These are phyloP conservation scores for Bacidia gigantensis DNA, from an alignment of 495 filamentous ascomycete genomes.

Conservation along the genomic window DNA sequence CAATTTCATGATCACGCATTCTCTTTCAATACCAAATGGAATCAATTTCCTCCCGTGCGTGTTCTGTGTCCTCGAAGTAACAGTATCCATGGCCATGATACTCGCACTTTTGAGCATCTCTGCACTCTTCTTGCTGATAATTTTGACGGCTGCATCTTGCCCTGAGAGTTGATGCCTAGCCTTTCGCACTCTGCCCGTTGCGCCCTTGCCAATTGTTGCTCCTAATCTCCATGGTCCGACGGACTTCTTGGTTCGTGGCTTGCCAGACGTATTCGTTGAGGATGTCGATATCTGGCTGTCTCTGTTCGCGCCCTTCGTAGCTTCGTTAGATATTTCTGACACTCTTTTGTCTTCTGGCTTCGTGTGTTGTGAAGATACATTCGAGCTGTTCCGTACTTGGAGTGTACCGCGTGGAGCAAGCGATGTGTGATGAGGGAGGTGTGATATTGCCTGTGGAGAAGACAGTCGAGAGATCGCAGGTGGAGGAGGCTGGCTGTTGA, in stretches of 20 bases:
- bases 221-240: conserved; percentile 88
- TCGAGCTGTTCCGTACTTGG: conserved; percentile 8
- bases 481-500: conserved; percentile 24
- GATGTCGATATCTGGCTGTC: conserved; percentile 59
- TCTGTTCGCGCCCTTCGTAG: conserved; percentile 42
- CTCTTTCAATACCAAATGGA: conserved; percentile 76
- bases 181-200: conserved; percentile 68
- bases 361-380: conserved; percentile 21
- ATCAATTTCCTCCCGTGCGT: conserved; percentile 47
- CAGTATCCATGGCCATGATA: conserved; percentile 54
- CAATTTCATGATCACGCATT: conserved; percentile 91
- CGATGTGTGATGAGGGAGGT: conserved; percentile 28
- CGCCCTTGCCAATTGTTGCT: conserved; percentile 70
- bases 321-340: conserved; percentile 39
- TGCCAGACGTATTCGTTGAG: conserved; percentile 46
- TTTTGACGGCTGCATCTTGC: conserved; percentile 81
- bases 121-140: conserved; percentile 65
- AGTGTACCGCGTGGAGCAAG: conserved; percentile 29
- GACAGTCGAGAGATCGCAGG: conserved; percentile 6
- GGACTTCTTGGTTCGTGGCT: conserved; percentile 56
- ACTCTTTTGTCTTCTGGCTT: conserved; percentile 40
- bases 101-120: conserved; percentile 60
- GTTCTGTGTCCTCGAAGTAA: conserved; percentile 26
- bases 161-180: conserved; percentile 63
- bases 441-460: neutral